A percentile compares a stretch with the other conserved stretches of the same genome.
These are phyloP conservation scores for Auxenochlorella pyrenoidosa DNA, from an alignment of 139 green algal genomes.

Conservation along the genomic window DNA sequence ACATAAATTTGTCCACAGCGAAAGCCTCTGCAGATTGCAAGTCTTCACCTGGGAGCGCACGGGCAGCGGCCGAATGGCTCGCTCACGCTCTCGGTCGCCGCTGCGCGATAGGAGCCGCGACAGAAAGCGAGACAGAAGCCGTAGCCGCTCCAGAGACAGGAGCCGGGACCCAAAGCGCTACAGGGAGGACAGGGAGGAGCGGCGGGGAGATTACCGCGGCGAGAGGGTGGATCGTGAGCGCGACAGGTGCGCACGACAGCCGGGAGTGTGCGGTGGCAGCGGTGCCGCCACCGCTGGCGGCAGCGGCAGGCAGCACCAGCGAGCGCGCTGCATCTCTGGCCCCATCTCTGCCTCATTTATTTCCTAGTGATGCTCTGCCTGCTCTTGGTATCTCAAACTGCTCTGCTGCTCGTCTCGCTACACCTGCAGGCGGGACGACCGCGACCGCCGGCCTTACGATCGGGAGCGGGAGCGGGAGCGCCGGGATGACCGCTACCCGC, in stretches of 20 bases:
- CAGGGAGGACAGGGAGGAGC: conserved; percentile 17
- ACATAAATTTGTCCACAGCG: too few species aligned
- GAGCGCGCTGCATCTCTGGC: not conserved
- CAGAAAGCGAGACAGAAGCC: not conserved
- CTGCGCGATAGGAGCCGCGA: not conserved
- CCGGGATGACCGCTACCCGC: not conserved
- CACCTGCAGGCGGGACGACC: conserved; percentile 22
- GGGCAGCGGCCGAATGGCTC: not conserved
- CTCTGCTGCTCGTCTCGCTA: too few species aligned
- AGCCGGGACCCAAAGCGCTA: conserved; percentile 8
- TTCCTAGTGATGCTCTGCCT: not conserved
- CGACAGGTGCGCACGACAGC: not conserved
- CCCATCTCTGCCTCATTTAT: not conserved
- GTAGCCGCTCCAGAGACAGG: conserved; percentile 5
- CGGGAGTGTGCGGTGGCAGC: not conserved
- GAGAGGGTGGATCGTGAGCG: conserved; percentile 7
- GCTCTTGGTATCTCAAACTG: not conserved
- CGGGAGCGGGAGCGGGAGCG: not conserved
- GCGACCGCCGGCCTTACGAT: not conserved
- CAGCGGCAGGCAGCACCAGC: not conserved
- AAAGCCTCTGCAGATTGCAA: too few species aligned
- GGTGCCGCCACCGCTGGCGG: not conserved
- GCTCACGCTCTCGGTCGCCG: conserved; percentile 15
- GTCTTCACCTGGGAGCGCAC: too few species aligned
- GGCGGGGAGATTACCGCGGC: conserved; percentile 10